Conservation (phyloP, 306 rosid species). For the Vigna reflexopilosa region DNA sequence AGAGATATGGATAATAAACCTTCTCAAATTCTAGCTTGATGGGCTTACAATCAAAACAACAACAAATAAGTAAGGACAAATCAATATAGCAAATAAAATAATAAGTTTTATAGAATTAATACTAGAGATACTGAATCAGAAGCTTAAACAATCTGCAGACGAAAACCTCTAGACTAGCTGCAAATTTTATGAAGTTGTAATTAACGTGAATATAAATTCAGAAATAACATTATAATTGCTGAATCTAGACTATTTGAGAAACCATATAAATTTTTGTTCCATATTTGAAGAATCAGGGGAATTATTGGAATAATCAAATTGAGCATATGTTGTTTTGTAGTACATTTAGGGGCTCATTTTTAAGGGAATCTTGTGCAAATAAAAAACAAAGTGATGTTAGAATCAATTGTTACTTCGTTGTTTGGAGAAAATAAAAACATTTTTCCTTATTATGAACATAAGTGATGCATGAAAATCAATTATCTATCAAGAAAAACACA, state of each 20-base stretch:
- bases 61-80: conserved; percentile 29
- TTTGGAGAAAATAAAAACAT: conserved; percentile 1
- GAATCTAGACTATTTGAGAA: conserved; percentile 2
- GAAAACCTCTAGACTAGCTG: conserved; percentile 17
- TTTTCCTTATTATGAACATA: background rate
- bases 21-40: conserved; percentile 98
- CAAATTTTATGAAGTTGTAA: background rate
- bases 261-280: background rate
- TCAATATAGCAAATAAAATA: conserved; percentile 23
- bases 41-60: conserved; percentile 66
- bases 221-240: background rate
- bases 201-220: background rate
- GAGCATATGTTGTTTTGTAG: background rate
- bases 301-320: conserved; percentile 12
- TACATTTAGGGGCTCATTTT: background rate
- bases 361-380: conserved; percentile 5
- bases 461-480: background rate
- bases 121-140: conserved; percentile 1
- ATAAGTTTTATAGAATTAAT: conserved; percentile 16
- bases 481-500: background rate
- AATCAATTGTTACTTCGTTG: conserved; percentile 1
- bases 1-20: conserved; percentile 91
- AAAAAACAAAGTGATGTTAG: background rate
- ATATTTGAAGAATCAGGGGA: background rate
- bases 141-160: conserved; percentile 20